A percentile compares a stretch with the other conserved stretches of the same genome.
phyloP scores from a whole-genome alignment of 805 yeast genomes.

The Wickerhamomyces pijperi region DNA sequence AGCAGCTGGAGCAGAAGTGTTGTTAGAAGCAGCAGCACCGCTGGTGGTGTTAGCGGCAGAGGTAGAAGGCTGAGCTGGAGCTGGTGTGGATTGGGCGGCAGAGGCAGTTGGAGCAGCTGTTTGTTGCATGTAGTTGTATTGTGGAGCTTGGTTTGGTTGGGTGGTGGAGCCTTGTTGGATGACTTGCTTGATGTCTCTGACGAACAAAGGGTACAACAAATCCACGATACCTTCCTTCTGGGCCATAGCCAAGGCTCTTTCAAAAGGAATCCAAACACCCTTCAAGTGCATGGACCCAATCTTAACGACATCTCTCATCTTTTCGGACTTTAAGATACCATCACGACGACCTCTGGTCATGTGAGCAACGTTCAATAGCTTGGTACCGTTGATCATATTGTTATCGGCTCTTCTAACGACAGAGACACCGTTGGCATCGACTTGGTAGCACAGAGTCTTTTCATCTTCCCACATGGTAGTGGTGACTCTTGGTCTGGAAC shows the following conservation, averaged over 20 bases:
- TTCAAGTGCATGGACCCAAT: constrained; percentile 81
- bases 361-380: constrained; percentile 70
- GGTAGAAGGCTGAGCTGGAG: neutral
- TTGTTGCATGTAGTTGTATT: constrained; percentile 10
- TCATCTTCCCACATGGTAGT: constrained; percentile 92
- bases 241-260: constrained; percentile 73
- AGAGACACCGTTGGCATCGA: constrained; percentile 69
- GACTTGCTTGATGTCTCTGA: constrained; percentile 53
- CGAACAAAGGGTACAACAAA: constrained; percentile 55
- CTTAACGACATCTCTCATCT: constrained; percentile 69
- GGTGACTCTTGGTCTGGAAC: constrained; percentile 47
- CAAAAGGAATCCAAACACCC: constrained; percentile 88
- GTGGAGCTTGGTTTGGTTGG: constrained; percentile 11
- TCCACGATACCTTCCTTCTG: constrained; percentile 68
- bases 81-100: neutral
- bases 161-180: constrained; percentile 25
- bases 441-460: constrained; percentile 74
- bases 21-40: constrained; percentile 4
- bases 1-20: constrained; percentile 5
- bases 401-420: constrained; percentile 80
- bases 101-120: neutral
- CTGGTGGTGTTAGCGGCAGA: neutral
- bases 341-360: constrained; percentile 84
- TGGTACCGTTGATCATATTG: constrained; percentile 80
- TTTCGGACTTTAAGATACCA: constrained; percentile 71